Evolutionary conservation across 805 yeast species (phyloP).

Genomic region (Saturnispora saitoi): DNA sequence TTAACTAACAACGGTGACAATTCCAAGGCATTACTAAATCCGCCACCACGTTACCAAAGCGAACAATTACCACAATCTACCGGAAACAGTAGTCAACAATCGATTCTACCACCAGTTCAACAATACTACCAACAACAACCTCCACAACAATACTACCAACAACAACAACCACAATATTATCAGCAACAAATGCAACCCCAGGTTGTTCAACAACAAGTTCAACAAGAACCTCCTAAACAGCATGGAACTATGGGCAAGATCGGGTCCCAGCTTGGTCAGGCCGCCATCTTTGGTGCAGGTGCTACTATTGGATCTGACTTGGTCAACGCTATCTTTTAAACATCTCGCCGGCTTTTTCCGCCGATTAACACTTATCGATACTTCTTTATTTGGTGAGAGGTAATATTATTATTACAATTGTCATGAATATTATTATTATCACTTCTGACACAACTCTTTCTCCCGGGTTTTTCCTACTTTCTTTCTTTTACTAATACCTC

Average conservation of each 20-base stretch:
- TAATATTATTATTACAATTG: not conserved
- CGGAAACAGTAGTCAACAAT: constrained; percentile 3
- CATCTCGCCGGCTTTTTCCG: not conserved
- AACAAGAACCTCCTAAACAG: constrained; percentile 14
- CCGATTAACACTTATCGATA: not conserved
- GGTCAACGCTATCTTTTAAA: constrained; percentile 39
- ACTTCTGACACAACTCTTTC: not conserved
- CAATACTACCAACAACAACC: constrained; percentile 11
- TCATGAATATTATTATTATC: not conserved
- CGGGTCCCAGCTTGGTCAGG: constrained; percentile 84
- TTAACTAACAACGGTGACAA: not conserved
- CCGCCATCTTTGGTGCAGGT: constrained; percentile 98
- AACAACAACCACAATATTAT: constrained; percentile 14
- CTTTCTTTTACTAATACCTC: not conserved
- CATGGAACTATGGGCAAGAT: constrained; percentile 38
- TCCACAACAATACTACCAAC: constrained; percentile 6
- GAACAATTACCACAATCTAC: not conserved
- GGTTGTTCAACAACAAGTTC: constrained; percentile 12
- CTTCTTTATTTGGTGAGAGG: not conserved
- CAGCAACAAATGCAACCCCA: constrained; percentile 14
- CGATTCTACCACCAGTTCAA: constrained; percentile 12
- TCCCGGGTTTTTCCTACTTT: not conserved
- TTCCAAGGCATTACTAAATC: constrained; percentile 12
- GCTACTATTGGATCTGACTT: constrained; percentile 87
- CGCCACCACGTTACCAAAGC: not conserved